Evolutionary conservation across 2,329 filamentous ascomycete species (phyloP), one percentile per base, ranked within the genome.

Genomic region (Hypoxylon sp.): DNA sequence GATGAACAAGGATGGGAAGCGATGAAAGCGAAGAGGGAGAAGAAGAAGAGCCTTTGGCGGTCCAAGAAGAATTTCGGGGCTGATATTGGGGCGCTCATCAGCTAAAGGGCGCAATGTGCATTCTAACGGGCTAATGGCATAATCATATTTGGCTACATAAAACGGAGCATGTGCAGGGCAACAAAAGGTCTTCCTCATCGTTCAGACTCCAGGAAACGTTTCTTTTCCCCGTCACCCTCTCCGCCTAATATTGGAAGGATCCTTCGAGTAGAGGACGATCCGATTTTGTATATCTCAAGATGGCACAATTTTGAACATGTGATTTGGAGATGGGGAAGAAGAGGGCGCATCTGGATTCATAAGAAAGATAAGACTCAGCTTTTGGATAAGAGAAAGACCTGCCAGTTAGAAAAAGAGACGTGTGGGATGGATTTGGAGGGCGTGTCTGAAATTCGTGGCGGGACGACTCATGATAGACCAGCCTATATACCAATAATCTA

Each of bases 1-100:
- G 89, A 91, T 17, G 89, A 91, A 58, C 83, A 90, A 73, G 90
- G 88, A 14, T 92, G 90, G 90, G 89, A 87, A 68, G 87, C 89
- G 30, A 90, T 92, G 88, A 89, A 88, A 75, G 87, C 87, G 61
- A 91, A 91, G 81, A 83, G 88, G 63, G 88, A 91, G 63, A 87
- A 90, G 82, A 91, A 90, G 81, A 86, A 85, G 75, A 87, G 86
- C n/a, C 70, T 86, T 36, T 91, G 90, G 90, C 86, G 83, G 77
- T 82, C 82, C 46, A 91, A 90, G 80, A 90, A 90, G 79, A 81
- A 77, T 46, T 75, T 83, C 19, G 81, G 82, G 34, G 81, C 79
- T 58, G 84, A 85, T 34, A 78, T 88, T 50, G 82, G 83, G 41
- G 79, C 83, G 21, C 78, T 86, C 69, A 85, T 86, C 73, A 80